Conservation (phyloP, 1,139 yeast genomes). For the Nadsonia starkeyi-henricii region DNA sequence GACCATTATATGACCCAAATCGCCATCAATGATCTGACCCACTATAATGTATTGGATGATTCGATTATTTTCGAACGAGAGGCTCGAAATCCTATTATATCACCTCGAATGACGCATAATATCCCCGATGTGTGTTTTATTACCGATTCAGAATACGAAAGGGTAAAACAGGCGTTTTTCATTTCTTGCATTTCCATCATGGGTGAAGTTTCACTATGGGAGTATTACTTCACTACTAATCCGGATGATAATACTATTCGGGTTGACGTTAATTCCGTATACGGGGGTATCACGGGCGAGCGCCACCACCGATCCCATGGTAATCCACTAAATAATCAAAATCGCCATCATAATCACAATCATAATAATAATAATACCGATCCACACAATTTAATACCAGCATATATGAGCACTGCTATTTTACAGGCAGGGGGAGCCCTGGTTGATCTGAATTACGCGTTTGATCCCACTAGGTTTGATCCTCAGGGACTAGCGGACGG, state of each 20-base stretch:
- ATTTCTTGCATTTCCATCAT: slow-evolving; percentile 17
- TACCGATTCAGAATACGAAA: slow-evolving; percentile 12
- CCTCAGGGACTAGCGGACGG: background rate
- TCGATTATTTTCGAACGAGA: background rate
- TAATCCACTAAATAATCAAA: no score
- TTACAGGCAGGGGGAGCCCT: no score
- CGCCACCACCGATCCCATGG: no score
- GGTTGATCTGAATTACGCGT: background rate
- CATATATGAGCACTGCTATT: no score
- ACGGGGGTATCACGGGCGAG: slow-evolving; percentile 1
- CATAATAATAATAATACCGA: no score
- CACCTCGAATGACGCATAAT: slow-evolving; percentile 40
- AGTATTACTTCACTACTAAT: slow-evolving; percentile 12
- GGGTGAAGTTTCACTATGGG: slow-evolving; percentile 18
- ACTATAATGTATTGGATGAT: background rate
- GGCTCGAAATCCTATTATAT: slow-evolving; percentile 7
- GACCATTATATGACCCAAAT: slow-evolving; percentile 7
- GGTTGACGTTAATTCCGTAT: background rate
- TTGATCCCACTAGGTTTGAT: background rate
- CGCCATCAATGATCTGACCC: slow-evolving; percentile 5
- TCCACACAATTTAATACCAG: no score
- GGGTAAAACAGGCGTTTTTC: slow-evolving; percentile 10
- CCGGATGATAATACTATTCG: background rate
- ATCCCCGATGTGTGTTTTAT: slow-evolving; percentile 43
- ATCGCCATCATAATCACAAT: no score